Percentiles rank a stretch among this genome's conserved stretches.
These are phyloP conservation scores for Chamaecrista fasciculata DNA, from an alignment of 306 rosid species.

Conservation along the genomic window DNA sequence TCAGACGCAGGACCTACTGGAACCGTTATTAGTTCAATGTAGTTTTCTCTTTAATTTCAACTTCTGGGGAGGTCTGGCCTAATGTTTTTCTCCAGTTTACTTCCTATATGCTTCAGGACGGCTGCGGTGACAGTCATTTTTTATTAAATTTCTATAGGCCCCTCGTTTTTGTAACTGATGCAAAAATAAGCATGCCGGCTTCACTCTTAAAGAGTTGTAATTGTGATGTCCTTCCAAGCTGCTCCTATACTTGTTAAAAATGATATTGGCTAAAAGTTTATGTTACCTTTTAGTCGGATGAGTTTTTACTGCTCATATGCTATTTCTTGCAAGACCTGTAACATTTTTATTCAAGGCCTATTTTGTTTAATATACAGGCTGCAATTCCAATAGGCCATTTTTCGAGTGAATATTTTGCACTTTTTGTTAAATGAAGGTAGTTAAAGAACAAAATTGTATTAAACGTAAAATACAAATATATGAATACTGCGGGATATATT, in stretches of 20 bases:
- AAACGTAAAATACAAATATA: too few species aligned
- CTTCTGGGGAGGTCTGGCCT: slow-evolving; percentile 35
- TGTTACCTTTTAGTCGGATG: background rate
- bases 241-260: slow-evolving; percentile 18
- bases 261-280: slow-evolving; percentile 16
- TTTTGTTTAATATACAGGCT: background rate
- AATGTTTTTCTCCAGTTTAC: slow-evolving; percentile 33
- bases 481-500: too few species aligned
- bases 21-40: slow-evolving; percentile 76
- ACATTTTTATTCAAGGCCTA: background rate
- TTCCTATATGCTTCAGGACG: slow-evolving; percentile 35
- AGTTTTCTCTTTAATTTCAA: slow-evolving; percentile 29
- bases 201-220: slow-evolving; percentile 33
- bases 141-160: slow-evolving; percentile 34
- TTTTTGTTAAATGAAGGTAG: too few species aligned
- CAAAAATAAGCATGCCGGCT: slow-evolving; percentile 49
- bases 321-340: too few species aligned
- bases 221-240: slow-evolving; percentile 24
- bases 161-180: slow-evolving; percentile 41
- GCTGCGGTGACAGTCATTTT: slow-evolving; percentile 42
- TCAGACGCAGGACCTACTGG: slow-evolving; percentile 99
- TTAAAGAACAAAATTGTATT: too few species aligned
- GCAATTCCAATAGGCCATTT: background rate
- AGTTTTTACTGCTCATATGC: background rate
- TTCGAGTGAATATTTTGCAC: background rate